Conservation (phyloP, 768 basidiomycete genomes). For the Strobilomyces echinocephalus region DNA sequence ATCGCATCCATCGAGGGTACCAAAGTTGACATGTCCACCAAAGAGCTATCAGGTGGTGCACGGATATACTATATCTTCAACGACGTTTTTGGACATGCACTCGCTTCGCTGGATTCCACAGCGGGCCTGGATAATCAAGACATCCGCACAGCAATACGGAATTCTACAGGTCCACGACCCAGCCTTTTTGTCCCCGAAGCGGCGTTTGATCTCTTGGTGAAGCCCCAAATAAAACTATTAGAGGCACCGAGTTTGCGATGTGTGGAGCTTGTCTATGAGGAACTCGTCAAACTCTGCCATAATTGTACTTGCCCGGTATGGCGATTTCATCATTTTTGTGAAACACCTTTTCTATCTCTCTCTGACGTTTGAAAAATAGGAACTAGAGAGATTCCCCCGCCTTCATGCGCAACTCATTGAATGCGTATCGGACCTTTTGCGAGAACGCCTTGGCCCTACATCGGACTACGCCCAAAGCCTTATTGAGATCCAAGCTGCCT, state of each 20-base stretch:
- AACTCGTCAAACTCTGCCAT: slow-evolving; percentile 98
- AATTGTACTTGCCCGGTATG: slow-evolving; percentile 88
- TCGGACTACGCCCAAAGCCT: slow-evolving; percentile 95
- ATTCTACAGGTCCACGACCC: slow-evolving; percentile 94
- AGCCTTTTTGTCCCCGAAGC: slow-evolving; percentile 96
- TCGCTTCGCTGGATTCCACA: slow-evolving; percentile 86
- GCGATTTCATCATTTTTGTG: slow-evolving; percentile 6
- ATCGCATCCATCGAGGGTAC: slow-evolving; percentile 97
- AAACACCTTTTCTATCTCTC: slow-evolving; percentile 2
- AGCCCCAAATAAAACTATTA: slow-evolving; percentile 95
- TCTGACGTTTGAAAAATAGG: slow-evolving; percentile 45
- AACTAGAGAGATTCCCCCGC: slow-evolving; percentile 91
- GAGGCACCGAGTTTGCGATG: slow-evolving; percentile 93
- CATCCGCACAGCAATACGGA: slow-evolving; percentile 96
- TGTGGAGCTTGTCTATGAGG: slow-evolving; percentile 97
- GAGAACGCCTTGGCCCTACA: slow-evolving; percentile 93
- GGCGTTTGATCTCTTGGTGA: slow-evolving; percentile 94
- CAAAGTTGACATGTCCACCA: slow-evolving; percentile 92
- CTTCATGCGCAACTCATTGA: slow-evolving; percentile 93
- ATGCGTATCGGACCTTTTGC: slow-evolving; percentile 91
- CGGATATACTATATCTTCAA: slow-evolving; percentile 99
- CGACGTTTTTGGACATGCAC: slow-evolving; percentile 91
- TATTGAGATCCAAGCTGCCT: slow-evolving; percentile 96
- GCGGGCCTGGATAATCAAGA: slow-evolving; percentile 89
- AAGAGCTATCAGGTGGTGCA: slow-evolving; percentile 96